A percentile compares a stretch with the other conserved stretches of the same genome.
Evolutionary conservation across 331 rosid genomes (phyloP).

Genomic region (Cucumis variabilis): DNA sequence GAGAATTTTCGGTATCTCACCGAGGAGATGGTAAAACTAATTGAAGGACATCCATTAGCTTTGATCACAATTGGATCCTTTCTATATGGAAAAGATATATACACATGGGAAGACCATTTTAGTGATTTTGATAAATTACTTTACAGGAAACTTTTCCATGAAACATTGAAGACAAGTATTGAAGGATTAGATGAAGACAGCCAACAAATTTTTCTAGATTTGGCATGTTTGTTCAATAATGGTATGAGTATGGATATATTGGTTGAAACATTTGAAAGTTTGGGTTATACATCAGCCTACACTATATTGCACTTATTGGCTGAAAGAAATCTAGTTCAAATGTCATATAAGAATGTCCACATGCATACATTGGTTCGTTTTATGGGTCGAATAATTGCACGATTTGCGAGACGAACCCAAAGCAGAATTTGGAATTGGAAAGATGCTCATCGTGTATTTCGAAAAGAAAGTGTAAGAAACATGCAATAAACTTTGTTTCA

Average conservation of each 20-base stretch:
- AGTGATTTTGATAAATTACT: not conserved
- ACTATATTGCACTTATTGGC: not conserved
- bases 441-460: not conserved
- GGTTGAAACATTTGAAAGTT: not conserved
- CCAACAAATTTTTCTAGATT: constrained; percentile 11
- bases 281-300: not conserved
- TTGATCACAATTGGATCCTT: not conserved
- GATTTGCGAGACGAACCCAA: not conserved
- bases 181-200: not conserved
- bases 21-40: not conserved
- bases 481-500: not conserved
- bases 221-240: constrained; percentile 13
- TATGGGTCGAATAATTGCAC: not conserved
- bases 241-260: not conserved
- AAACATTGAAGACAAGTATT: not conserved
- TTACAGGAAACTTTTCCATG: not conserved
- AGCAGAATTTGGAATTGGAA: not conserved
- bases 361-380: not conserved
- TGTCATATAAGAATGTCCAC: not conserved
- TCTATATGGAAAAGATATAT: not conserved
- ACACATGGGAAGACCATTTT: not conserved
- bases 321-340: not conserved
- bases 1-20: too few species aligned
- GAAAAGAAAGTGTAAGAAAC: not conserved
- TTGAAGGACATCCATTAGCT: not conserved